Conservation (phyloP, 768 basidiomycete species). For the Tulasnella sp. region DNA sequence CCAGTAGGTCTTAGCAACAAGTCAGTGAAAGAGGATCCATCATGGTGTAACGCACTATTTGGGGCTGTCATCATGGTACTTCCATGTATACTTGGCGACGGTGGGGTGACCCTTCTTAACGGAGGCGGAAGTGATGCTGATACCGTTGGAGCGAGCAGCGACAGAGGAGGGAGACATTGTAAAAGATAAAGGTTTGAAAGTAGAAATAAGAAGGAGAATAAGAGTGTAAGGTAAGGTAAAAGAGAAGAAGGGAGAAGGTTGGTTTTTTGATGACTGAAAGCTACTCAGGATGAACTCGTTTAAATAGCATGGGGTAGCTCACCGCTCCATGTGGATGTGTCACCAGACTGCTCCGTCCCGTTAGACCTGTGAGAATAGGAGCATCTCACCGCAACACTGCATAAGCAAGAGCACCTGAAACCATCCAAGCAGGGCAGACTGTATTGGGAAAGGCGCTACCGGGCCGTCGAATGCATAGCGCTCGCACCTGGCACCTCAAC, state of each 20-base stretch:
- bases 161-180: not conserved
- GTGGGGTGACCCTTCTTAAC: slow-evolving; percentile 2
- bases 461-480: not conserved
- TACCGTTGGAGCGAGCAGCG: not conserved
- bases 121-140: not conserved
- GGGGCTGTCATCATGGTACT: slow-evolving; percentile 1
- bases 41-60: not conserved
- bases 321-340: not conserved
- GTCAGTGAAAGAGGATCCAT: not conserved
- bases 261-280: not conserved
- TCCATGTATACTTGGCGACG: slow-evolving; percentile 1
- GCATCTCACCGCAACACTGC: not conserved
- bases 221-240: not conserved
- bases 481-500: not conserved
- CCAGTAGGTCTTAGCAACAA: not conserved
- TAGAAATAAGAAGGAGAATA: not conserved
- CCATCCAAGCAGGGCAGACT: not conserved
- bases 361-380: not conserved
- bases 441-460: not conserved
- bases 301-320: not conserved
- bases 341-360: not conserved
- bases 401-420: not conserved
- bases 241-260: not conserved
- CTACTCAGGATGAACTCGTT: not conserved
- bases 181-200: not conserved